Conservation (phyloP, 352 stramenopile genomes). For the Plasmopara viticola region DNA sequence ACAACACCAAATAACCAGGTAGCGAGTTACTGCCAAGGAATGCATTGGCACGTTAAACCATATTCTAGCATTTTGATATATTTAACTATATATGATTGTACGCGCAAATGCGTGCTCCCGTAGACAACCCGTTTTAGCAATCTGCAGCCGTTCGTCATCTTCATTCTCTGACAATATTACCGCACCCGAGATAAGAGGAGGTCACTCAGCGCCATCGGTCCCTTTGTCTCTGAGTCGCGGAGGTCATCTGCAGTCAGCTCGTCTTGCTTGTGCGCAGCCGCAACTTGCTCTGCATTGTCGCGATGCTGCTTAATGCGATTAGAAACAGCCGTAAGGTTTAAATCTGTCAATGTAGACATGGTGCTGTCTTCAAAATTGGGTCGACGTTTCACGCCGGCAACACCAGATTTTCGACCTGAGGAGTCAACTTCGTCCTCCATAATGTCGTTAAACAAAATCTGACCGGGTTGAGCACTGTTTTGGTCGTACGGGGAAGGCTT, state of each 20-base stretch:
- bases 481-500: slow-evolving; percentile 17
- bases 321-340: slow-evolving; percentile 52
- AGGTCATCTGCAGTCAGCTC: slow-evolving; percentile 52
- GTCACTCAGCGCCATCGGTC: slow-evolving; percentile 41
- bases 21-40: too few species aligned
- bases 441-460: slow-evolving; percentile 60
- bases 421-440: slow-evolving; percentile 44
- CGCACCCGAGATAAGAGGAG: slow-evolving; percentile 28
- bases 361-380: slow-evolving; percentile 25
- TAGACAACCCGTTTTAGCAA: slow-evolving; percentile 9
- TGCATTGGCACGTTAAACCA: neutral
- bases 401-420: slow-evolving; percentile 4
- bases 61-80: neutral
- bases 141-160: slow-evolving; percentile 15
- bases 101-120: neutral
- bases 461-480: slow-evolving; percentile 16
- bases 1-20: neutral
- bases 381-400: slow-evolving; percentile 1
- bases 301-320: slow-evolving; percentile 45
- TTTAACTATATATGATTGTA: neutral
- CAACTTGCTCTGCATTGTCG: slow-evolving; percentile 25
- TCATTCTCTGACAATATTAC: slow-evolving; percentile 7
- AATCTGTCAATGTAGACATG: slow-evolving; percentile 28
- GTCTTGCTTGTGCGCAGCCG: slow-evolving; percentile 26
- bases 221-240: slow-evolving; percentile 32